Conservation (phyloP, 129 eudicot genomes). For the sunflower (Helianthus annuus) region HanXRQr2.0-SUNRISE NC_035433.2:141495237-141495736, state of each 20-base stretch:
- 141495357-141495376: conserved; percentile 35
- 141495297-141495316: conserved; percentile 33
- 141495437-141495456: conserved; percentile 27
- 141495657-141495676: too few species aligned
- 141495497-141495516: conserved; percentile 17
- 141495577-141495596: too few species aligned
- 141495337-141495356: conserved; percentile 26
- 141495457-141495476: conserved; percentile 40
- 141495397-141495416: conserved; percentile 48
- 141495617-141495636: too few species aligned
- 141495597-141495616: too few species aligned
- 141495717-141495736: too few species aligned
- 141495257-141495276: conserved; percentile 37
- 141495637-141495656: too few species aligned
- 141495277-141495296: conserved; percentile 37
- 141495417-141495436: conserved; percentile 46
- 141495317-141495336: conserved; percentile 23
- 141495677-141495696: too few species aligned
- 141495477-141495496: conserved; percentile 48
- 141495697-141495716: too few species aligned
- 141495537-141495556: too few species aligned
- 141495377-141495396: conserved; percentile 15
- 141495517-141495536: conserved; percentile 63
- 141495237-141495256: conserved; percentile 45
- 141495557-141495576: too few species aligned